Evolutionary conservation across 2,329 filamentous ascomycete genomes (phyloP).

Genomic region (Aspergillus novofumigatus): DNA sequence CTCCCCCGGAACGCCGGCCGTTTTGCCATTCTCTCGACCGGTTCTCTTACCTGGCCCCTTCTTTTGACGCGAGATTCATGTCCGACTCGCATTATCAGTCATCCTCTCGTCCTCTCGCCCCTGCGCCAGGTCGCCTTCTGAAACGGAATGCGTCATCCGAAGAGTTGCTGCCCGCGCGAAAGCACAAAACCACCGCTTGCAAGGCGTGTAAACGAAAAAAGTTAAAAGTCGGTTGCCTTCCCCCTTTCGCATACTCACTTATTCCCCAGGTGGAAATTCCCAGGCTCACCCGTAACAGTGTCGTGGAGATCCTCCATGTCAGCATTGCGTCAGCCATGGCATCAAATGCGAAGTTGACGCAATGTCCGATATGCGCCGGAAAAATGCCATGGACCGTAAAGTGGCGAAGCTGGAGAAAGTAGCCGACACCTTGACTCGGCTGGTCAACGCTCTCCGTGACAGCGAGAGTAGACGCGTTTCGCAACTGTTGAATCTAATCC

Average conservation of each 20-base stretch:
- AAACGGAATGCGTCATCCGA: conserved; percentile 5
- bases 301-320: conserved; percentile 24
- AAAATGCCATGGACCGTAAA: conserved; percentile 21
- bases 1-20: not conserved
- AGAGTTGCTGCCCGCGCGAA: conserved; percentile 12
- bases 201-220: conserved; percentile 21
- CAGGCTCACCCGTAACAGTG: conserved; percentile 14
- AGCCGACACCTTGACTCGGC: conserved; percentile 11
- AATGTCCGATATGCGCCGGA: conserved; percentile 26
- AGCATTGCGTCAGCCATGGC: conserved; percentile 23
- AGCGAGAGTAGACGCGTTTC: conserved; percentile 13
- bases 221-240: conserved; percentile 13
- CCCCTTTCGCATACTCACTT: too few species aligned
- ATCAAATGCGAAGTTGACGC: conserved; percentile 24
- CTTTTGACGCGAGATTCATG: conserved; percentile 4
- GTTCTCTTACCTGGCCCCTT: not conserved
- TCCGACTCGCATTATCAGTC: conserved; percentile 11
- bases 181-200: conserved; percentile 23
- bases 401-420: conserved; percentile 17
- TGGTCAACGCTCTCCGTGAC: conserved; percentile 19
- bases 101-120: conserved; percentile 14
- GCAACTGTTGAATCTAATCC: conserved; percentile 24
- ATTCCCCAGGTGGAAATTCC: too few species aligned
- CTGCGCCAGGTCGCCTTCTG: conserved; percentile 8
- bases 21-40: not conserved